Percentiles rank a stretch among this genome's conserved stretches.
Conservation (phyloP, 2,329 filamentous ascomycete species). For the Ceratocystis diversiconidia region DNA sequence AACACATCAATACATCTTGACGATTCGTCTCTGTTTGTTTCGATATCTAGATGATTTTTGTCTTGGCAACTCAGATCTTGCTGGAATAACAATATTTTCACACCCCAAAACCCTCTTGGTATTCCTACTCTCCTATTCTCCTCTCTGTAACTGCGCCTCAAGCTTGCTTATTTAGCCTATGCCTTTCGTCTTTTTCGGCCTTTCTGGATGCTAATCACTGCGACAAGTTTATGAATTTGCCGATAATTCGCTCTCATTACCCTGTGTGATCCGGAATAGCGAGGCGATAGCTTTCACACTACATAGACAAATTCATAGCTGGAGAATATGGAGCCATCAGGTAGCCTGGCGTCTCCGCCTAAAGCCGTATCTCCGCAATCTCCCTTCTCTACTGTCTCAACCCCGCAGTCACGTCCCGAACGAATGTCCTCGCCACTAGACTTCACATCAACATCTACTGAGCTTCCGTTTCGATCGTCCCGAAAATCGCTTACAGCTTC, state of each 20-base stretch:
- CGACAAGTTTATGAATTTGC: background rate
- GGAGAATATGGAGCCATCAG: constrained; percentile 19
- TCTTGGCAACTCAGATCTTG: background rate
- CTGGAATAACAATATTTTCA: background rate
- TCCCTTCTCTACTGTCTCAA: constrained; percentile 50
- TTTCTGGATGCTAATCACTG: background rate
- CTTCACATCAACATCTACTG: constrained; percentile 10
- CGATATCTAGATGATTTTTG: background rate
- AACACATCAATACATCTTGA: background rate
- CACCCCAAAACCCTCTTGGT: background rate
- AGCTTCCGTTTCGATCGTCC: constrained; percentile 25
- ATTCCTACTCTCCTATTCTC: background rate
- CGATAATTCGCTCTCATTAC: background rate
- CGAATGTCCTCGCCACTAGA: constrained; percentile 17
- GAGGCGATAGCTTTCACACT: background rate
- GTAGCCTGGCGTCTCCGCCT: constrained; percentile 48
- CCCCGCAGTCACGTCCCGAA: constrained; percentile 35
- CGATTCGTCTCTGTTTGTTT: background rate
- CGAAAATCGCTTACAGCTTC: constrained; percentile 40
- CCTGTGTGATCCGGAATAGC: background rate
- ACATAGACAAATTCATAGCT: background rate
- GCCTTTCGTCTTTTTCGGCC: background rate
- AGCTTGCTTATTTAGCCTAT: background rate
- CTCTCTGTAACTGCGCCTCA: background rate
- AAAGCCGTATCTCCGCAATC: constrained; percentile 47